Base-by-base conservation (phyloP, 1,139 yeast genomes). In the Taphrina deformans region DNA sequence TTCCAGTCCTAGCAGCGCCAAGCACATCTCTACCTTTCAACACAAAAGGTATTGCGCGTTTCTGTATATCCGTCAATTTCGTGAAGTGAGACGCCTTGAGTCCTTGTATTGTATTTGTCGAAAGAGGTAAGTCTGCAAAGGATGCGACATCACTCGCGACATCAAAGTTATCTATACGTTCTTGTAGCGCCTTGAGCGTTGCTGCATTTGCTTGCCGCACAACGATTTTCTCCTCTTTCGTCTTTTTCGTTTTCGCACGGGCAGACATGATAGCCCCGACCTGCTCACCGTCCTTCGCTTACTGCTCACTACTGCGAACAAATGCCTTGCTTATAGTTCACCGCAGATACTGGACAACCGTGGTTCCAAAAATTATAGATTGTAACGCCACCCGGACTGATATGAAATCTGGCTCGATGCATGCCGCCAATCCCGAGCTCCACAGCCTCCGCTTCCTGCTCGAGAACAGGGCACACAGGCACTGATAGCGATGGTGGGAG, bases 1-100 rank as follows among this genome's bases (percentile, higher is more conserved):
- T 90, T 1, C 99, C 99, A 0, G 99, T 93, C 72, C 86, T 85
- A 21, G 99, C 99, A 24, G 97, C 96, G 29, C 92, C 98, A 71
- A 93, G 80, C 9, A 93, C 77, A 77, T 95, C 99, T 56, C 85
- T 81, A 0, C 96, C 95, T 71, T 88, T 85, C 68, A 93, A 79
- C 0, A 96, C 86, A 18, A 82, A 77, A 0, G 96, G 89, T 40
- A 93, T 89, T 3, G 97, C 82, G 63, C 85, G 85, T 70, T 82
- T 84, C 73, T 93, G 99, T 66, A 93, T 89, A 66, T 89, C 97
- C 0, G 99, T 93, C 78, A 91, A 76, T 24, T 85, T 82, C 2
- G 88, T 80, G 75, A 87, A 93, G 68, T 79, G 80, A 10, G 79
- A 81, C 64, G 86, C 89, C 67, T 83, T 85, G 50, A 93, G 78